Evolutionary conservation across 352 stramenopile genomes (phyloP), one percentile per base, ranked within the genome.

Genomic region (Phytophthora crassamura): DNA sequence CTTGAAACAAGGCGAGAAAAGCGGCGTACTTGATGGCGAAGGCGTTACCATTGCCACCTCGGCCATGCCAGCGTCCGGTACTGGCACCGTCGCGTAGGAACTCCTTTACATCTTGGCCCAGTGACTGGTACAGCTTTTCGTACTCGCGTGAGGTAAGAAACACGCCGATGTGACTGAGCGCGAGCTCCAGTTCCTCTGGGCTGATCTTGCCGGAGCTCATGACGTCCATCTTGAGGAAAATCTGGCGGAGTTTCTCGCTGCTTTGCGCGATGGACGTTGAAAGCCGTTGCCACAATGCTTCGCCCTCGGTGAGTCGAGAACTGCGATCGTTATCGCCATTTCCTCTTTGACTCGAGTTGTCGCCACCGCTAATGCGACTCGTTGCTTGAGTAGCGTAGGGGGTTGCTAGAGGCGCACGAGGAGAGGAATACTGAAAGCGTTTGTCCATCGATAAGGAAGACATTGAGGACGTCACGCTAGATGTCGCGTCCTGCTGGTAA

Each of bases 201-300:
- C 52, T 88, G 33, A 94, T 69, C 42, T 74, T 82, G 0, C 78
- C 85, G 0, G 82, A 78, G 59, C 81, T 88, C 63, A 77, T 74
- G 15, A 94, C 82, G 50, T 94, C 85, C 78, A 94, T 91, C 33
- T 89, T 90, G 34, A 89, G 77, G 54, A 90, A 94, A 51, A 94
- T 83, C 47, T 90, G 81, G 25, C 72, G 71, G 20, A 92, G 74
- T 22, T 94, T 94, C 48, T 91, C 85, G 34, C 81, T 65, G 20
- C 73, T 80, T 47, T 84, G 67, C 6, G 66, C 59, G 9, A 91
- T 75, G 2, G 74, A 55, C 34, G 82, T 75, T n/a, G 72, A 60
- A 39, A 93, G 76, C 25, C 82, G 78, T 5, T 85, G 67, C 78
- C 76, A 90, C 45, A 93, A 72, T 9, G 64, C 58, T 41, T 89